Evolutionary conservation across 257 asterid species (phyloP).

Genomic region (Gynochthodes officinalis): DNA sequence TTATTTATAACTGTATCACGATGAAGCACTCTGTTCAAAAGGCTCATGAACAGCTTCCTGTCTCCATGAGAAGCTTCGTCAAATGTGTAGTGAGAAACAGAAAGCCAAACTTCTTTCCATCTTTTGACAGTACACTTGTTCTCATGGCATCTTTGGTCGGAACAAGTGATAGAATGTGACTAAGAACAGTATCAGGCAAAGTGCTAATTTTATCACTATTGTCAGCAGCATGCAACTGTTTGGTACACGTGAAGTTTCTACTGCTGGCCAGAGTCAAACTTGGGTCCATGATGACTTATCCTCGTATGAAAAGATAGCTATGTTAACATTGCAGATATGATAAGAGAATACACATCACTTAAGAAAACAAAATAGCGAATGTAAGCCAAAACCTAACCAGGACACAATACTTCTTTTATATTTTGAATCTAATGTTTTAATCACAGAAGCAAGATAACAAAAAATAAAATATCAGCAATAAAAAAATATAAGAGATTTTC

Average conservation of each 20-base stretch:
- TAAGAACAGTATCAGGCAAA: slow-evolving; percentile 3
- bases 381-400: background rate
- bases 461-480: background rate
- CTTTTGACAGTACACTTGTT: slow-evolving; percentile 1
- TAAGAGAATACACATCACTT: background rate
- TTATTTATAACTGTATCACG: background rate
- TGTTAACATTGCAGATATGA: background rate
- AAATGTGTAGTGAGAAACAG: background rate
- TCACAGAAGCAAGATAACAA: too few relatives aligned
- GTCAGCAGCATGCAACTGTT: background rate
- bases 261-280: background rate
- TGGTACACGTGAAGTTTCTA: background rate
- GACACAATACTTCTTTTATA: background rate
- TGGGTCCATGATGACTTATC: background rate
- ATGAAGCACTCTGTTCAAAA: background rate
- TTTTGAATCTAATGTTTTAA: background rate
- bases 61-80: background rate
- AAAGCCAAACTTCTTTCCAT: slow-evolving; percentile 3
- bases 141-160: background rate
- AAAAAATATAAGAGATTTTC: too few relatives aligned
- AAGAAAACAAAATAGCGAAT: background rate
- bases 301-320: background rate
- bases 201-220: background rate
- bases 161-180: background rate
- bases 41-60: background rate